These are phyloP conservation scores for Mucor racemosus DNA, from an alignment of 371 early-diverging fungal genomes.

Conservation along the genomic window DNA sequence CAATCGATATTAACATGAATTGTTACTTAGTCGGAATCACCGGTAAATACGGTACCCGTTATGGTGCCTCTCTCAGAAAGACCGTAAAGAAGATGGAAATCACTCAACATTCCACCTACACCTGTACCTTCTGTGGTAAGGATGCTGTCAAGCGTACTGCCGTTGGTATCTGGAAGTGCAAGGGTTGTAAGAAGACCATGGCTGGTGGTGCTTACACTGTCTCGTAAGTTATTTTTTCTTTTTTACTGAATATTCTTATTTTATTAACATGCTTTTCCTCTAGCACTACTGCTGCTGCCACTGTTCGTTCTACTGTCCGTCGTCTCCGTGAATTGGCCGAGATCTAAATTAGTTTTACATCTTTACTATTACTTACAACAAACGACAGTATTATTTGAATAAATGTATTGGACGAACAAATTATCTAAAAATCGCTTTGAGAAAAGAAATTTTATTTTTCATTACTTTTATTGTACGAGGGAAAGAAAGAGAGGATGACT, in stretches of 20 bases:
- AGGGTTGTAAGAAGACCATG: conserved; percentile 94
- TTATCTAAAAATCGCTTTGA: neutral
- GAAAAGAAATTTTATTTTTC: too few species aligned
- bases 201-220: conserved; percentile 99
- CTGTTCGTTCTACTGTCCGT: conserved; percentile 93
- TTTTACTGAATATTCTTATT: too few species aligned
- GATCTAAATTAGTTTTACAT: conserved; percentile 63
- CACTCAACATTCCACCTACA: conserved; percentile 99
- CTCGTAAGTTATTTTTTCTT: conserved; percentile 54
- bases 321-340: conserved; percentile 97
- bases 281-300: conserved; percentile 91
- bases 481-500: neutral
- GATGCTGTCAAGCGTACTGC: conserved; percentile 95
- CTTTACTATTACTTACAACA: conserved; percentile 1
- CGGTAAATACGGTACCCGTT: conserved; percentile 99
- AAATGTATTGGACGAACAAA: conserved; percentile 8
- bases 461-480: too few species aligned
- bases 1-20: neutral
- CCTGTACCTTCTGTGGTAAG: conserved; percentile 99
- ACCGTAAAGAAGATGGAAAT: conserved; percentile 99
- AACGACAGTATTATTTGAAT: conserved; percentile 7
- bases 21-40: conserved; percentile 19
- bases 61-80: conserved; percentile 99
- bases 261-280: conserved; percentile 1
- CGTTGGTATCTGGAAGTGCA: conserved; percentile 99